Evolutionary conservation across 73 alveolate species (phyloP), one percentile per base, ranked within the genome.

Genomic region (Paramecium bursaria): DNA sequence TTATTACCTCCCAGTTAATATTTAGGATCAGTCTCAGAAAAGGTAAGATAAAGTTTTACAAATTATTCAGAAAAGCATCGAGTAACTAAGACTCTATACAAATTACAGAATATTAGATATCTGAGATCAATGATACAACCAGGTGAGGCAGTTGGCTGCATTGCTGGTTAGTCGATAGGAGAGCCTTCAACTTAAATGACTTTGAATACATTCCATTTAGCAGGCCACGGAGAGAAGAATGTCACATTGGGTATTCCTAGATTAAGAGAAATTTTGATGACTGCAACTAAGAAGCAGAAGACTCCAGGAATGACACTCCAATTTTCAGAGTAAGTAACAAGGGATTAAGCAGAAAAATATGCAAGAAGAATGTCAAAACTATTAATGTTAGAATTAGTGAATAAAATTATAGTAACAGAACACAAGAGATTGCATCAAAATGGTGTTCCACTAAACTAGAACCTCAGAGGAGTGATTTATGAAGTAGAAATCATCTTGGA

Each of bases 121-220:
- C 86, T 95, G 87, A 91, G 93, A 31, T 92, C 98, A 17, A 87
- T 97, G 47, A 95, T 96, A 67, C 98, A 93, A 48, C 99, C 99
- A 46, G 99, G 99, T 3, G 99, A 97, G 77, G 91, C 97, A 87
- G 99, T 97, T 7, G 99, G 99, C 17, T 95, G 96, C 26, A 67
- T 97, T 22, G 99, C 99, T 19, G 99, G 98, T 13, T 92, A 97
- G 88, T 96, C 99, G 11, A 94, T 97, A 9, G 99, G 99, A 51
- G 99, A 97, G 80, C 99, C 99, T 9, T 93, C 98, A 26, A 97
- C 99, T 48, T 96, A 97, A 88, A 95, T 97, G 99, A 97, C 99
- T 9, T 85, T 97, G 47, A 97, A 97, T 80, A 97, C 99, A 21
- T 97, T 97, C 96, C 99, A 97, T 88, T 86, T 97, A 49, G 99